A percentile compares a stretch with the other conserved stretches of the same genome.
Evolutionary conservation across 441 rosid genomes (phyloP).

Genomic region (Cnidoscolus chayamansa): DNA sequence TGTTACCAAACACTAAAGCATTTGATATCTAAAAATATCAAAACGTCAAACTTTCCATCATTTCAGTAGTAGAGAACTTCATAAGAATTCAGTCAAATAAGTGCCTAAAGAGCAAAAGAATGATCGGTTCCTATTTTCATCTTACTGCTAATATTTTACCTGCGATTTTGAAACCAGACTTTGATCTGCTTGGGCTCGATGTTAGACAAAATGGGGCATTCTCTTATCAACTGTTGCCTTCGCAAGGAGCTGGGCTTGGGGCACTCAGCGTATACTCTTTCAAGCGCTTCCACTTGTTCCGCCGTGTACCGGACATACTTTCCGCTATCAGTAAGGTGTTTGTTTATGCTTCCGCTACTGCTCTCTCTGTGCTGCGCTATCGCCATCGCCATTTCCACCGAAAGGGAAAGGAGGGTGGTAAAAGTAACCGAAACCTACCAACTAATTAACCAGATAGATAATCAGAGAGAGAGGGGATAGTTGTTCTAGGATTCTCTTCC

Average conservation of each 20-base stretch:
- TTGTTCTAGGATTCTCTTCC: slow-evolving; percentile 18
- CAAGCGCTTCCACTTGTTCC: slow-evolving; percentile 98
- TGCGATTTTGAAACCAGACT: slow-evolving; percentile 98
- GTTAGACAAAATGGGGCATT: slow-evolving; percentile 84
- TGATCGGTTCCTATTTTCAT: not conserved
- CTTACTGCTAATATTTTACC: slow-evolving; percentile 35
- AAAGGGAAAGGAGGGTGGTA: not conserved
- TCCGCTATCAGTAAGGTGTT: slow-evolving; percentile 68
- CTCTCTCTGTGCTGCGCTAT: slow-evolving; percentile 75
- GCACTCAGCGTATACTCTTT: slow-evolving; percentile 93
- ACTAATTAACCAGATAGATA: not conserved
- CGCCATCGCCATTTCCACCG: slow-evolving; percentile 68
- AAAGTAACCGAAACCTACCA: slow-evolving; percentile 8
- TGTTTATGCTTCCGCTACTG: slow-evolving; percentile 72
- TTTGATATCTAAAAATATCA: not conserved
- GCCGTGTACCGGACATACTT: slow-evolving; percentile 97
- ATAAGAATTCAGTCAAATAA: slow-evolving; percentile 6
- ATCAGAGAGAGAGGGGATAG: not conserved
- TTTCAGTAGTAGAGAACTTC: not conserved
- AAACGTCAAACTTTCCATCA: slow-evolving; percentile 2
- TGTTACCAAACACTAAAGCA: not conserved
- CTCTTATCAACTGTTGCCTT: slow-evolving; percentile 90
- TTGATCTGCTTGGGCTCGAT: slow-evolving; percentile 99
- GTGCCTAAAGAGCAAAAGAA: not conserved
- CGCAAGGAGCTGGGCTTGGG: slow-evolving; percentile 95